Evolutionary conservation across 1,284 basidiomycete species (phyloP), one percentile per base, ranked within the genome.

Genomic region (Irpex lacteus): DNA sequence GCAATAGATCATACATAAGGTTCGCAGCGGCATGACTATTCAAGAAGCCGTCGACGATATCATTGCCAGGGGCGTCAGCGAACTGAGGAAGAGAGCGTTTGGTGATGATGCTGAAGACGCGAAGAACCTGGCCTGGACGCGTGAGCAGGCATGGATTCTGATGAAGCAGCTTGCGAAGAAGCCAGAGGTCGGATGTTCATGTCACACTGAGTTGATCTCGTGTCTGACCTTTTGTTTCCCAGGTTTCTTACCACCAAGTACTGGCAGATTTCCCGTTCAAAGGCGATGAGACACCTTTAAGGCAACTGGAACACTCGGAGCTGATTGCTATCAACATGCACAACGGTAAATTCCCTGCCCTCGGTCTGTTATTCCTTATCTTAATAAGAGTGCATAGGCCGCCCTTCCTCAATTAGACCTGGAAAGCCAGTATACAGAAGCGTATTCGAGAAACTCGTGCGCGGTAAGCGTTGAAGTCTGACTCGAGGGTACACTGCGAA

Each of bases 231-330:
- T 47, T 62, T 32, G 21, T 53, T 26, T 4, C 11, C 56, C 60
- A 94, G 93, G 77, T 92, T 13, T 82, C 91, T 8, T 98, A 98
- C 75, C 88, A 95, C 65, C 88, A 95, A 49, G 80, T 94, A 7
- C 79, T 99, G 61, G 77, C 92, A 63, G 90, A 94, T 61, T 92
- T 91, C 73, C 94, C 94, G 1, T 98, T 98, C 87, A 98, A 96
- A 75, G 94, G 92, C 18, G 90, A 96, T 70, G 96, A 98, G 73
- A 78, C 80, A 11, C 83, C 93, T 4, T 74, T 99, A 66, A 86
- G 94, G 67, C 86, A 85, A 32, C 88, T 99, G 85, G 97, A 98
- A 73, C 91, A 94, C 69, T 90, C 92, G 4, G 96, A 98, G 69
- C 76, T 98, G 60, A 94, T 98, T 67, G 82, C 88, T 1, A 91